Percentiles rank a stretch among this genome's conserved stretches.
Evolutionary conservation across 169 alveolate species (phyloP).

Genomic region (Cryptosporidium bovis): DNA sequence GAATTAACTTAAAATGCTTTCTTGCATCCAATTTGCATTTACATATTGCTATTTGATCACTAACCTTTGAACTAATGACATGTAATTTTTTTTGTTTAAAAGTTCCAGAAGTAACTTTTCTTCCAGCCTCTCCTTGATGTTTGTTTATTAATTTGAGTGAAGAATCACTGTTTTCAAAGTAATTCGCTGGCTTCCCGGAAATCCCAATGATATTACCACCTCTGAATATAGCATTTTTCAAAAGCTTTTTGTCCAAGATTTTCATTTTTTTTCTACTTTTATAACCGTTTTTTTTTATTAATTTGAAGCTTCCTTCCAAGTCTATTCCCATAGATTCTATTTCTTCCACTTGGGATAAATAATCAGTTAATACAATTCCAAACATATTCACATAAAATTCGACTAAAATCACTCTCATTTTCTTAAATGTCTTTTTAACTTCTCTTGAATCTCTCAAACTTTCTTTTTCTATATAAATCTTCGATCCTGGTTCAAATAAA

Average conservation of each 20-base stretch:
- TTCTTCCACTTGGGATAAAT: conserved; percentile 58
- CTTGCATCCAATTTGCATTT: conserved; percentile 7
- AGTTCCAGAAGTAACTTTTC: not conserved
- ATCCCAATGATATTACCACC: conserved; percentile 3
- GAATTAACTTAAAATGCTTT: conserved; percentile 10
- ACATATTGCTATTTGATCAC: conserved; percentile 32
- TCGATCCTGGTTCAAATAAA: conserved; percentile 41
- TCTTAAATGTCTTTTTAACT: not conserved
- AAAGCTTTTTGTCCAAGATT: conserved; percentile 1
- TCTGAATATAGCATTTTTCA: conserved; percentile 17
- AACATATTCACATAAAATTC: conserved; percentile 30
- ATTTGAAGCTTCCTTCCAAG: conserved; percentile 15
- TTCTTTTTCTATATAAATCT: conserved; percentile 3
- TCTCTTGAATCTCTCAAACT: not conserved
- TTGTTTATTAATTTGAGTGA: conserved; percentile 9
- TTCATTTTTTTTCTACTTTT: conserved; percentile 18
- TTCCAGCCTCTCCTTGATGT: not conserved
- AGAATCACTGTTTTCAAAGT: not conserved
- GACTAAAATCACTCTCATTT: conserved; percentile 8
- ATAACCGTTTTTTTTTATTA: not conserved
- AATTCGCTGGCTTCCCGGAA: not conserved
- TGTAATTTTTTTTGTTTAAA: conserved; percentile 1
- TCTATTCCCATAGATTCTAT: conserved; percentile 32
- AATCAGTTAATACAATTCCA: conserved; percentile 34
- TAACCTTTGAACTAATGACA: conserved; percentile 38